Percentiles rank a stretch among this genome's conserved stretches.
These are phyloP conservation scores for Davidsoniella neocaledoniae DNA, from an alignment of 2,329 filamentous ascomycete genomes.

Conservation along the genomic window DNA sequence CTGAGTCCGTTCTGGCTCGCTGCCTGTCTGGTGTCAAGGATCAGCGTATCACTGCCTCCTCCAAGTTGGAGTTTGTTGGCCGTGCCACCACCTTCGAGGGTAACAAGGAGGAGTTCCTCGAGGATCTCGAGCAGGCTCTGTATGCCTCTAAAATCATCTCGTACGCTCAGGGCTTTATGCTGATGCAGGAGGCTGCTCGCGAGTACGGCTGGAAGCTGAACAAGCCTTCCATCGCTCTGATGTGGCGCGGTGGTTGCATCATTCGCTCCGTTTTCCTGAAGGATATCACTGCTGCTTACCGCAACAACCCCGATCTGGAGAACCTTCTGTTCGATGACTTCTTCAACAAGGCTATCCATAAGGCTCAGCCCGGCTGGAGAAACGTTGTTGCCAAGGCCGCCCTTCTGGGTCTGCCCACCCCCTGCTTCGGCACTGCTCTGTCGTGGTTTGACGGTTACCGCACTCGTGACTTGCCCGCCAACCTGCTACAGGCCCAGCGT, in stretches of 20 bases:
- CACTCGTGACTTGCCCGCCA: constrained; percentile 91
- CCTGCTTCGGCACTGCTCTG: constrained; percentile 90
- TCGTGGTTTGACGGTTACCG: constrained; percentile 99
- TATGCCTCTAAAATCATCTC: constrained; percentile 99
- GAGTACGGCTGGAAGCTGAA: constrained; percentile 98
- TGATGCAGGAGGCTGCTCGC: constrained; percentile 95
- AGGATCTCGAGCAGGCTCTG: constrained; percentile 94
- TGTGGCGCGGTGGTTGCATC: constrained; percentile 99
- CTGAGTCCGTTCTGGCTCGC: constrained; percentile 87
- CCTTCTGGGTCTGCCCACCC: constrained; percentile 86
- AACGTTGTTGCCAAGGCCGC: constrained; percentile 82
- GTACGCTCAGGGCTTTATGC: constrained; percentile 98
- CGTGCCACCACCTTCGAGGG: constrained; percentile 66
- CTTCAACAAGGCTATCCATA: constrained; percentile 99
- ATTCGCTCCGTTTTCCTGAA: constrained; percentile 99
- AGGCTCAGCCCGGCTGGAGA: constrained; percentile 83
- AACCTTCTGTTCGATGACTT: constrained; percentile 98
- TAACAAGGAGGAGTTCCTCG: constrained; percentile 83
- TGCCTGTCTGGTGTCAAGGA: constrained; percentile 90
- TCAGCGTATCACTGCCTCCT: constrained; percentile 71
- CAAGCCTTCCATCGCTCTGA: constrained; percentile 98
- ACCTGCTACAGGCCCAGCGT: constrained; percentile 95
- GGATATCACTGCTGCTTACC: constrained; percentile 97
- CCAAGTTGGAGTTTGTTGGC: constrained; percentile 56
- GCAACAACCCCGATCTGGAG: constrained; percentile 82